Evolutionary conservation across 495 filamentous ascomycete genomes (phyloP), one percentile per base, ranked within the genome.

Genomic region (Penicillium crystallinum): DNA sequence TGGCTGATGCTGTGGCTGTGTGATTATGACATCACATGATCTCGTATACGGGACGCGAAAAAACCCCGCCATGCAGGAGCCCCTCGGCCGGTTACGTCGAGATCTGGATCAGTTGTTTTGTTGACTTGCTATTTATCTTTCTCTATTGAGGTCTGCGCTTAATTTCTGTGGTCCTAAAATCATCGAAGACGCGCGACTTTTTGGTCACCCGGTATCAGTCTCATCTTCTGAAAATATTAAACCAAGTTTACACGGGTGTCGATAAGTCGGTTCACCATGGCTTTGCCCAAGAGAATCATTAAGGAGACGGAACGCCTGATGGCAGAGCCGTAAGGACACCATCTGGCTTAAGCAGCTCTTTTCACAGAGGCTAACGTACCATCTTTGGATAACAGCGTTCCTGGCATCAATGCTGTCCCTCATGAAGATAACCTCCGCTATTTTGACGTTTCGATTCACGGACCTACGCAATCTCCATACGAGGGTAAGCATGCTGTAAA

Each of bases 301-400:
- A 99, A 99, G 73, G 93, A 99, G 79, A 99, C 93, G 4, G 92
- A 99, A 74, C 87, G 93, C 57, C 81, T 99, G 46, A 89, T 96
- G 82, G 88, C 88, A 46, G 93, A 99, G 67, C 92, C 93, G 92
- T 95, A 82, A 70, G 90, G 66, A 19, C 22, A 18, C 1, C 22
- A 10, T 19, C n/a, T 48, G 17, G 19, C 23, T 9, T 30, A 8
- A 12, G 19, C 25, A 4, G 14, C 7, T 11, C 30, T 14, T 37
- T 27, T 12, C 12, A 5, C 18, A 34, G 36, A 45, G 23, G 25
- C 49, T 65, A 40, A 58, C 17, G 22, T 21, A 30, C 18, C 34
- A 34, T 35, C 3, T 30, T 31, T 22, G 49, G 22, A 14, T 33
- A 50, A 41, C 59, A 97, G 91, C 38, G 93, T 97, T 17, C 91